These are phyloP conservation scores for Echinochloa phyllopogon DNA, from an alignment of 176 grass and related monocot species.

Conservation along the genomic window DNA sequence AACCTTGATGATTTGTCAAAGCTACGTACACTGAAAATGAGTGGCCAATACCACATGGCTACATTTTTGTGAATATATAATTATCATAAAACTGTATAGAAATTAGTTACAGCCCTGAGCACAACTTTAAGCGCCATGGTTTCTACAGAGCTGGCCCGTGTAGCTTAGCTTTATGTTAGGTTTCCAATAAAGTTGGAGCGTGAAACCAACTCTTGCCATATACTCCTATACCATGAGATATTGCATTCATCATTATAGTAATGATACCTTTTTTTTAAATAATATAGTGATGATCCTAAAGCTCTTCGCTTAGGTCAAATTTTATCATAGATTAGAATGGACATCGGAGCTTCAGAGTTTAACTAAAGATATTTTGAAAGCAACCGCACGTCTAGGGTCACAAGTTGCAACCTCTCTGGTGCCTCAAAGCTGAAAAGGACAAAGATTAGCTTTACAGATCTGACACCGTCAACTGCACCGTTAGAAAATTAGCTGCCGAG, in stretches of 20 bases:
- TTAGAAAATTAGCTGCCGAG: slow-evolving; percentile 31
- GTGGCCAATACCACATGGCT: not conserved
- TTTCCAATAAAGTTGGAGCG: not conserved
- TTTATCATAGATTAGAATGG: slow-evolving; percentile 22
- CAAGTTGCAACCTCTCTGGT: slow-evolving; percentile 8
- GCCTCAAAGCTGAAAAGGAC: slow-evolving; percentile 44
- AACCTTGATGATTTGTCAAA: too few species aligned
- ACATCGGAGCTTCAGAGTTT: not conserved
- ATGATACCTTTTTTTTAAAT: too few species aligned
- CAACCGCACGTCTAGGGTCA: not conserved
- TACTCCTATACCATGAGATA: not conserved
- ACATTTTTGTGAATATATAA: not conserved
- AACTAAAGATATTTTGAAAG: slow-evolving; percentile 32
- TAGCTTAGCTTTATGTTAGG: not conserved
- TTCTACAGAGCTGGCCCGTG: not conserved
- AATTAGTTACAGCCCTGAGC: not conserved
- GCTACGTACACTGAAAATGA: not conserved
- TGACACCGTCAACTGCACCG: slow-evolving; percentile 32
- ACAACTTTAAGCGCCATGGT: not conserved
- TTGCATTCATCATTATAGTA: not conserved
- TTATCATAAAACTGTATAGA: not conserved
- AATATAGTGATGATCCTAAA: not conserved
- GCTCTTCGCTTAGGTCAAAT: not conserved
- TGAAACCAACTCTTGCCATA: not conserved
- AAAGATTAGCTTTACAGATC: slow-evolving; percentile 50